phyloP scores from a whole-genome alignment of 164 flowering plant genomes.

The Chimonanthus salicifolius region DNA sequence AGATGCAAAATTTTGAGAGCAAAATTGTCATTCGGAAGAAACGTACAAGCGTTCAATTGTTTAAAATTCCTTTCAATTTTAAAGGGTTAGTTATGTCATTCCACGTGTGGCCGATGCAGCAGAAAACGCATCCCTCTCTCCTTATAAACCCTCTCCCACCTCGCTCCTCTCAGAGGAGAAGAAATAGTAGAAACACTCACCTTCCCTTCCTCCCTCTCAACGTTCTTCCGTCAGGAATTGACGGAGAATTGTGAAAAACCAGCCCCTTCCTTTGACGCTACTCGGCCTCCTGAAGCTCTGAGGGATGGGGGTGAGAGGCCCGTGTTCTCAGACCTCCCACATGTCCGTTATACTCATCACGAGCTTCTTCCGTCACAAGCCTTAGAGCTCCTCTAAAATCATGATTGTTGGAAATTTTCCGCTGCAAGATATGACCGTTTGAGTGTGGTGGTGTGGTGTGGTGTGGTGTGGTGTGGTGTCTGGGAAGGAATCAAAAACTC shows the following conservation, averaged over 20 bases:
- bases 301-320: constrained; percentile 62
- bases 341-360: constrained; percentile 84
- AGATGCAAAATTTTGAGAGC: too few relatives aligned
- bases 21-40: too few relatives aligned
- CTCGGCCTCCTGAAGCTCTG: constrained; percentile 17
- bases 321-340: constrained; percentile 67
- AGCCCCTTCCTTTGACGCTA: not conserved
- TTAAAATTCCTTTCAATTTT: too few relatives aligned
- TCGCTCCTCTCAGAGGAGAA: not conserved
- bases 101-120: too few relatives aligned
- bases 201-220: constrained; percentile 8
- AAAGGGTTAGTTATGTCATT: too few relatives aligned
- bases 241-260: not conserved
- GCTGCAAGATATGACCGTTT: not conserved
- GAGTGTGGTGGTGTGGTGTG: not conserved
- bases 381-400: constrained; percentile 7
- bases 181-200: not conserved
- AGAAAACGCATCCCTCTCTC: not conserved
- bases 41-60: too few relatives aligned
- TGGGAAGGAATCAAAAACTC: not conserved
- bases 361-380: constrained; percentile 90
- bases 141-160: not conserved
- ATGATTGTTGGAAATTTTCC: constrained; percentile 1
- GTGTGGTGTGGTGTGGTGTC: too few relatives aligned
- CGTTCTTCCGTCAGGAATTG: constrained; percentile 7